Evolutionary conservation across 352 stramenopile species (phyloP), one percentile per base, ranked within the genome.

Genomic region (Globisporangium spiculum): DNA sequence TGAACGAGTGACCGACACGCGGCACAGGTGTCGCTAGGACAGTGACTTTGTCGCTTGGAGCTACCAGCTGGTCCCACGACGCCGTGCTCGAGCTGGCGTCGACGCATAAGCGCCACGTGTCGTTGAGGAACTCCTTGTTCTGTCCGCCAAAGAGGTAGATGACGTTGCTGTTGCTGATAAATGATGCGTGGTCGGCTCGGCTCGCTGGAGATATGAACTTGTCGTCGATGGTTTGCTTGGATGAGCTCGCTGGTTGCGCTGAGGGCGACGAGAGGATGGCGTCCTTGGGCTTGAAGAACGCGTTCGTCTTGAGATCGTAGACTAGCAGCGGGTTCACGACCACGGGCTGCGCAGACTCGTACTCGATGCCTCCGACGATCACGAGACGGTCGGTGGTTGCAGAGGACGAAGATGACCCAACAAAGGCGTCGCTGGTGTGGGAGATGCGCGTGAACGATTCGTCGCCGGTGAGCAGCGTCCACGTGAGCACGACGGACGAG

Each of bases 321-420:
- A 90, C 77, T n/a, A 90, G 69, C 27, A 85, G 76, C 41, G 82
- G 79, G 44, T 73, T 84, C 60, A 71, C 65, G 10, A 90, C 81
- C 2, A 86, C 78, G 4, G 84, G 84, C 70, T 92, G 84, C 26
- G 82, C 78, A 0, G 82, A 90, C 66, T 91, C 84, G 72, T 87
- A 91, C 64, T 80, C 82, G 52, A 91, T 88, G 38, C 82, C 84
- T 8, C 84, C 84, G 30, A 91, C 74, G n/a, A 88, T 72, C 32
- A 89, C 52, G 38, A 92, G 44, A 0, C 79, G 76, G 26, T 70
- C 67, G 0, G 75, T 65, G 3, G 52, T 38, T 24, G 22, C 50
- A 8, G 60, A 44, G 5, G 63, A 55, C 1, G 14, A 48, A 48
- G 41, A 48, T 2, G 41, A 48, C 4, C 41, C 41, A 48, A 63